Base-by-base conservation (phyloP, 768 basidiomycete genomes). In the Rhodosporidiobolus sp. region DNA sequence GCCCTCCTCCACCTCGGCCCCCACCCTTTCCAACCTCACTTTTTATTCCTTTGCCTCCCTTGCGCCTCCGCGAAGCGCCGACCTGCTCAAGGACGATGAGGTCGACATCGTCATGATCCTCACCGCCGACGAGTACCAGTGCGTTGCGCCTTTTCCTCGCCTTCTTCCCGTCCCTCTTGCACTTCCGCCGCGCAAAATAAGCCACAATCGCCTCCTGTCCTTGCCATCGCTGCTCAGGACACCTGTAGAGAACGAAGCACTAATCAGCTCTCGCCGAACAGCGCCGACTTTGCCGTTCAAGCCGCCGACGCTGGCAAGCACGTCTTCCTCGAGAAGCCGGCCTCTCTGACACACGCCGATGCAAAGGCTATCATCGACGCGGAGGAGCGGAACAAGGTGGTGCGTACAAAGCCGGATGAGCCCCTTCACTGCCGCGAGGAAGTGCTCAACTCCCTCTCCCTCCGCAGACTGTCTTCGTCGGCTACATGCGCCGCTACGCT, bases 291-390 rank as follows among this genome's bases (percentile, higher is more conserved):
- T 24, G 68, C 73, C 7, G 60, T 70, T 26, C 56, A 56, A 2
- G 73, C 73, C 0, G 61, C 65, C 12, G 57, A 74, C 22, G 60
- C 59, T 6, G 65, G 69, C 12, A 80, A 80, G 67, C 76, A 77
- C 50, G 76, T 80, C 38, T 69, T 80, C 52, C 75, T 80, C 65
- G 80, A 80, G 69, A 80, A 80, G 63, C 80, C 80, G 6, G 79
- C 79, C 77, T 70, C 73, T 3, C 67, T 79, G 49, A 78, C 78
- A 3, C 63, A 64, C 16, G 67, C 49, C 26, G 80, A 80, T 32
- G 78, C 77, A 2, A 67, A 78, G 38, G 53, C 58, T 4, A 76
- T 80, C 19, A 72, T 76, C 32, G 71, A 65, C 4, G 80, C 80
- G 1, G 43, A 77, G 46, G 35, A 76, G 32, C 56, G 70, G 14